Evolutionary conservation across 345 rosid genomes (phyloP).

Genomic region (Salix koriyanagi): DNA sequence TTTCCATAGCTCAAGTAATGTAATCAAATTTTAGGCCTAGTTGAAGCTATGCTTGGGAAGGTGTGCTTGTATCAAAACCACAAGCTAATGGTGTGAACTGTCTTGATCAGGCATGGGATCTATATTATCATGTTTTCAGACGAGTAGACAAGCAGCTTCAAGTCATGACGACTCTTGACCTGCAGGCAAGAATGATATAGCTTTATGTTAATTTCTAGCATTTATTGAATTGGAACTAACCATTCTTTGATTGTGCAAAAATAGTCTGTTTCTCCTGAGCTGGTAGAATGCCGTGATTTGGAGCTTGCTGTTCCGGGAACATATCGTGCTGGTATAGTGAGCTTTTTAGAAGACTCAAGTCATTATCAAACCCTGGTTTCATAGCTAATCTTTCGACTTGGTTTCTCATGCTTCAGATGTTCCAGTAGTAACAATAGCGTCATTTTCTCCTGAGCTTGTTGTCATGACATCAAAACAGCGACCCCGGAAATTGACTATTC

Average conservation of each 20-base stretch:
- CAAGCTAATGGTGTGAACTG: slow-evolving; percentile 10
- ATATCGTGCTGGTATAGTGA: slow-evolving; percentile 69
- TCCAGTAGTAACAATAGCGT: slow-evolving; percentile 81
- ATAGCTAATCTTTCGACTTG: background rate
- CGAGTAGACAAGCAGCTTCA: slow-evolving; percentile 94
- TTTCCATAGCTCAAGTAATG: background rate
- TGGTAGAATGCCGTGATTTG: slow-evolving; percentile 75
- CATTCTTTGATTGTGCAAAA: slow-evolving; percentile 9
- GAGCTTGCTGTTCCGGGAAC: slow-evolving; percentile 99
- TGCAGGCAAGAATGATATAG: slow-evolving; percentile 55
- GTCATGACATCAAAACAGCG: slow-evolving; percentile 93
- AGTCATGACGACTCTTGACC: slow-evolving; percentile 82
- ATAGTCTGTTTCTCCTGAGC: slow-evolving; percentile 95
- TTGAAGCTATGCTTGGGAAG: background rate
- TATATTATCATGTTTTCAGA: slow-evolving; percentile 90
- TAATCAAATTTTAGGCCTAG: background rate
- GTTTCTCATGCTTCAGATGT: slow-evolving; percentile 44
- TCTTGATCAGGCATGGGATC: slow-evolving; percentile 93
- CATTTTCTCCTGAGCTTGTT: slow-evolving; percentile 88
- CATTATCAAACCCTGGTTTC: background rate
- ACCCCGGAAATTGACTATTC: slow-evolving; percentile 92
- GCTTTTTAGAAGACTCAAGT: slow-evolving; percentile 9
- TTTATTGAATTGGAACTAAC: slow-evolving; percentile 13
- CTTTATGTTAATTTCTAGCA: slow-evolving; percentile 10
- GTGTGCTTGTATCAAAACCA: background rate